A percentile compares a stretch with the other conserved stretches of the same genome.
Evolutionary conservation across 1,139 yeast species (phyloP).

Genomic region (Yamadazyma diddensiae): DNA sequence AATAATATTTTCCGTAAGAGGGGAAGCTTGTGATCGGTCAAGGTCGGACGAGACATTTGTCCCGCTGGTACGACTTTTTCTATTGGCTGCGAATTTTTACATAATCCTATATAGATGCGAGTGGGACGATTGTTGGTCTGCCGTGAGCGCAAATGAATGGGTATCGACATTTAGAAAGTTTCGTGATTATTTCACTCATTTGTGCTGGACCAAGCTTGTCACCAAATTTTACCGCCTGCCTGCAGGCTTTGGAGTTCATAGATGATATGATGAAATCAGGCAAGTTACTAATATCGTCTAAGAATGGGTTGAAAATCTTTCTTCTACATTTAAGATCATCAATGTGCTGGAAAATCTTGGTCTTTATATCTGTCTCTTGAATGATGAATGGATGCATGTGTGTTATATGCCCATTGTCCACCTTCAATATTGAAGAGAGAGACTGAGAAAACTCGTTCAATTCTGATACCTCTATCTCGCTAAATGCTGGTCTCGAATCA

Average conservation of each 20-base stretch:
- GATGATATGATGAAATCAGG: slow-evolving; percentile 51
- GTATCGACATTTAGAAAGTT: slow-evolving; percentile 45
- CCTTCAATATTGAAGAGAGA: neutral
- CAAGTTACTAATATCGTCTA: slow-evolving; percentile 15
- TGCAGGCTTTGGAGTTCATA: slow-evolving; percentile 65
- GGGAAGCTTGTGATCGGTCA: too few relatives aligned
- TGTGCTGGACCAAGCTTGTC: slow-evolving; percentile 40
- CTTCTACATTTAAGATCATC: neutral
- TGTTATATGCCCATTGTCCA: neutral
- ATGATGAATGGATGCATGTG: neutral
- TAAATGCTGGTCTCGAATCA: slow-evolving; percentile 3
- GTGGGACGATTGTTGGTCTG: slow-evolving; percentile 68
- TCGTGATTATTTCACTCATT: slow-evolving; percentile 42
- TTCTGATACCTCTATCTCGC: neutral
- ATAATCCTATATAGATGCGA: slow-evolving; percentile 16
- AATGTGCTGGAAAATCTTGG: neutral
- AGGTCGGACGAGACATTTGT: too few relatives aligned
- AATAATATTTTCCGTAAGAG: too few relatives aligned
- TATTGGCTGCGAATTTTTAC: slow-evolving; percentile 3
- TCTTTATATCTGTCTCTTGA: neutral
- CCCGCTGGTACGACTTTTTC: too few relatives aligned
- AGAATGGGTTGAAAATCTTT: neutral
- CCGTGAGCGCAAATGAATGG: slow-evolving; percentile 92
- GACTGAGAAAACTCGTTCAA: neutral
- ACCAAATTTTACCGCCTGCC: slow-evolving; percentile 75